Conservation (phyloP, 345 rosid genomes). For the Aquilaria sinensis region DNA sequence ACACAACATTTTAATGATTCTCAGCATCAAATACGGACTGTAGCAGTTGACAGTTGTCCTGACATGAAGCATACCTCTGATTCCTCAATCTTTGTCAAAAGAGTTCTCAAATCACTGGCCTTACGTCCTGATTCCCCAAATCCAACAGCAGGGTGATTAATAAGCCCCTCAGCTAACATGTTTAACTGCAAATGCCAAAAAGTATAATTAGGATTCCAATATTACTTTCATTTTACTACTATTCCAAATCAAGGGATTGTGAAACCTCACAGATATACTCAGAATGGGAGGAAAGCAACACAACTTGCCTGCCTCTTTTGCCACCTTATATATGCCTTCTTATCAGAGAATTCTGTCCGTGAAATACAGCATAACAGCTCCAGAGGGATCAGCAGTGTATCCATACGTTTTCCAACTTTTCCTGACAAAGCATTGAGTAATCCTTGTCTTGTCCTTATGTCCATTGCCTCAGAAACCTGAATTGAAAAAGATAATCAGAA, state of each 20-base stretch:
- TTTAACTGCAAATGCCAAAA: slow-evolving; percentile 51
- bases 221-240: slow-evolving; percentile 13
- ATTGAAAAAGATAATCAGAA: slow-evolving; percentile 9
- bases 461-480: slow-evolving; percentile 95
- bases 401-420: slow-evolving; percentile 95
- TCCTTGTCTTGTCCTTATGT: slow-evolving; percentile 91
- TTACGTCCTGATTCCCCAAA: slow-evolving; percentile 90
- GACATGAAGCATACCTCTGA: slow-evolving; percentile 59
- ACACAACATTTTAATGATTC: too few relatives aligned
- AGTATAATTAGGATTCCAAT: slow-evolving; percentile 9
- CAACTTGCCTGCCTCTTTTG: slow-evolving; percentile 96
- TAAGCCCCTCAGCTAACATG: slow-evolving; percentile 94
- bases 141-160: slow-evolving; percentile 86
- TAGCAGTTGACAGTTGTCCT: too few relatives aligned
- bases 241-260: slow-evolving; percentile 11
- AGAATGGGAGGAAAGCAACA: slow-evolving; percentile 14
- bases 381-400: slow-evolving; percentile 76
- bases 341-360: slow-evolving; percentile 93
- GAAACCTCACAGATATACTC: slow-evolving; percentile 9
- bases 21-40: too few relatives aligned
- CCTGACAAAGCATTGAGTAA: slow-evolving; percentile 83
- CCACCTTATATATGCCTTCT: slow-evolving; percentile 93
- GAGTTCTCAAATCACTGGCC: slow-evolving; percentile 67
- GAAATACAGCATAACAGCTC: slow-evolving; percentile 86
- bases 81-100: slow-evolving; percentile 90